Evolutionary conservation across 2,329 filamentous ascomycete genomes (phyloP).

Genomic region (Cladosporium oxysporum): DNA sequence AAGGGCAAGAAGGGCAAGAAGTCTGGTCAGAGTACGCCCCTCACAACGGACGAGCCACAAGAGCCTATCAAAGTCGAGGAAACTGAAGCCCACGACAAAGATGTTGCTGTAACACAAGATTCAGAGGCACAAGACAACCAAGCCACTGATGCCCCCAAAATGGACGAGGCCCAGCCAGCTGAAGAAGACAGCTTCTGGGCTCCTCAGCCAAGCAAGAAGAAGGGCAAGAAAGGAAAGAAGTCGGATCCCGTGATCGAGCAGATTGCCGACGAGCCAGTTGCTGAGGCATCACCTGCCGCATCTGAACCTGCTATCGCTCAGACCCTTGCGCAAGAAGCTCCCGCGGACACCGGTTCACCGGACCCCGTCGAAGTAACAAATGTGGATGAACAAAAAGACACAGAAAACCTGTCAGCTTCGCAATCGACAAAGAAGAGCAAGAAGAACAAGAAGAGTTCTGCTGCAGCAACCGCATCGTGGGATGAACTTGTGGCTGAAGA

Average conservation of each 20-base stretch:
- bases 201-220: conserved; percentile 26
- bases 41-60: not conserved
- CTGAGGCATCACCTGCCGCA: not conserved
- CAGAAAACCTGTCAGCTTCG: not conserved
- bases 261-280: not conserved
- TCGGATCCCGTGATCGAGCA: not conserved
- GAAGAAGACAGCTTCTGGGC: conserved; percentile 22
- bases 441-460: not conserved
- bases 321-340: not conserved
- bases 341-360: not conserved
- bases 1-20: conserved; percentile 31
- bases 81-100: not conserved
- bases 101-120: not conserved
- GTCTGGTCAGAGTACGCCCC: conserved; percentile 1
- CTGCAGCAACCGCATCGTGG: not conserved
- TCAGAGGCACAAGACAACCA: not conserved
- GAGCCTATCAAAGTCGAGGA: conserved; percentile 28
- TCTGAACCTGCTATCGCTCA: not conserved
- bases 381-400: not conserved
- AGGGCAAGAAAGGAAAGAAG: conserved; percentile 37
- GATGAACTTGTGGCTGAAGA: conserved; percentile 12
- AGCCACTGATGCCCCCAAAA: not conserved
- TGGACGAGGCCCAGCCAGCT: conserved; percentile 25
- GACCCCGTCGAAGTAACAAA: not conserved
- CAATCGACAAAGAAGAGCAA: conserved; percentile 4